Evolutionary conservation across 2,329 filamentous ascomycete species (phyloP).

Genomic region (Calonectria pseudoreteaudii): DNA sequence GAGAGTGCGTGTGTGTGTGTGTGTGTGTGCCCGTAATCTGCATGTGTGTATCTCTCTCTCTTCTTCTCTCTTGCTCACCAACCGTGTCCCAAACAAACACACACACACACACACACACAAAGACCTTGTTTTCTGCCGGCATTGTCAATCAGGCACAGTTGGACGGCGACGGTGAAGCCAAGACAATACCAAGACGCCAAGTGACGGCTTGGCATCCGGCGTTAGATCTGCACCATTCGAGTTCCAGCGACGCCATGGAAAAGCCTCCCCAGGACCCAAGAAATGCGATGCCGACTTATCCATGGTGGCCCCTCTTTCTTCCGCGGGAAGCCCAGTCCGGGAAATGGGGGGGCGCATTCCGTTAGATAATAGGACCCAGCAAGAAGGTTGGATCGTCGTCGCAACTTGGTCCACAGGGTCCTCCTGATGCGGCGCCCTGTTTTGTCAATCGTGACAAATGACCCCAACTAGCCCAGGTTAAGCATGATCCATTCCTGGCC

Average conservation of each 20-base stretch:
- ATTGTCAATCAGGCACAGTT: not conserved
- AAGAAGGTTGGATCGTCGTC: constrained; percentile 31
- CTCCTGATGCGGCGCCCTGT: constrained; percentile 12
- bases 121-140: not conserved
- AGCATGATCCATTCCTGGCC: constrained; percentile 23
- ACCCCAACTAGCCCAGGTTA: constrained; percentile 22
- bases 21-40: not conserved
- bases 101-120: not conserved
- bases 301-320: constrained; percentile 32
- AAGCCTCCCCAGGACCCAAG: constrained; percentile 15
- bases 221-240: constrained; percentile 25
- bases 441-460: constrained; percentile 41
- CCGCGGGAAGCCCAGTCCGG: constrained; percentile 18
- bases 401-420: constrained; percentile 9
- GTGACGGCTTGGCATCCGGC: constrained; percentile 25
- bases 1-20: no score
- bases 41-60: not conserved
- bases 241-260: constrained; percentile 22
- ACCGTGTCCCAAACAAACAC: not conserved
- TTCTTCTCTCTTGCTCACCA: not conserved
- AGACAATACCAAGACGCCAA: constrained; percentile 16
- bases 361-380: constrained; percentile 43
- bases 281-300: constrained; percentile 43
- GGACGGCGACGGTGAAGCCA: not conserved
- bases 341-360: constrained; percentile 43